phyloP scores from a whole-genome alignment of 306 rosid genomes.

The Chamaecrista fasciculata region DNA sequence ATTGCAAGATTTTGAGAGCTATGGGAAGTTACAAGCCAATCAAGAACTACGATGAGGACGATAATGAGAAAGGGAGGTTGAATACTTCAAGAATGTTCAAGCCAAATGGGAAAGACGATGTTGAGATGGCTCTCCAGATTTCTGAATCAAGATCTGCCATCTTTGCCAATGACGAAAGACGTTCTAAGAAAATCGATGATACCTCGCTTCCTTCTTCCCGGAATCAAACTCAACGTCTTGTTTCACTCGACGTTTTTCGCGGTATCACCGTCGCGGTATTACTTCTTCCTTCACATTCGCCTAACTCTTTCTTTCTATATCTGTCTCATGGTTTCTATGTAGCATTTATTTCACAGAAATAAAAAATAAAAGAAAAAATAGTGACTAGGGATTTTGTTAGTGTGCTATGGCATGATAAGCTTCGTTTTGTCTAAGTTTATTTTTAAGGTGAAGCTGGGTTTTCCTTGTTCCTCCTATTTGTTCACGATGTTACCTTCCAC shows the following conservation, averaged over 20 bases:
- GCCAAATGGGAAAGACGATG: conserved; percentile 35
- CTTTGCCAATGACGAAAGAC: background rate
- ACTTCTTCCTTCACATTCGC: background rate
- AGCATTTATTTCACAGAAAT: no score
- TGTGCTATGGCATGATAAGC: background rate
- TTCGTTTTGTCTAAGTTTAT: background rate
- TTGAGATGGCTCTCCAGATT: conserved; percentile 57
- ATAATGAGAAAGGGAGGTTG: background rate
- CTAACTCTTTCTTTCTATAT: background rate
- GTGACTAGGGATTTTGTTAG: background rate
- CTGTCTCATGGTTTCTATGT: background rate
- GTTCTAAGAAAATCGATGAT: conserved; percentile 18
- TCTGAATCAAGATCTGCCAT: conserved; percentile 42
- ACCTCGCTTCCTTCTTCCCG: conserved; percentile 9
- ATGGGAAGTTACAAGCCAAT: conserved; percentile 23
- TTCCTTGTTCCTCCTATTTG: background rate
- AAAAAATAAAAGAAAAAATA: no score
- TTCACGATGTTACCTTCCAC: background rate
- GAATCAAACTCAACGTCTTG: conserved; percentile 51
- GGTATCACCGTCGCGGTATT: conserved; percentile 91
- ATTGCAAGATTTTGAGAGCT: conserved; percentile 1
- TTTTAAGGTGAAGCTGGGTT: background rate
- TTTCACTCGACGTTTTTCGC: conserved; percentile 90
- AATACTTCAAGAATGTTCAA: background rate
- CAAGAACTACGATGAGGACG: conserved; percentile 38